Evolutionary conservation across 169 alveolate species (phyloP), one percentile per base, ranked within the genome.

Genomic region (Plasmodium gonderi): DNA sequence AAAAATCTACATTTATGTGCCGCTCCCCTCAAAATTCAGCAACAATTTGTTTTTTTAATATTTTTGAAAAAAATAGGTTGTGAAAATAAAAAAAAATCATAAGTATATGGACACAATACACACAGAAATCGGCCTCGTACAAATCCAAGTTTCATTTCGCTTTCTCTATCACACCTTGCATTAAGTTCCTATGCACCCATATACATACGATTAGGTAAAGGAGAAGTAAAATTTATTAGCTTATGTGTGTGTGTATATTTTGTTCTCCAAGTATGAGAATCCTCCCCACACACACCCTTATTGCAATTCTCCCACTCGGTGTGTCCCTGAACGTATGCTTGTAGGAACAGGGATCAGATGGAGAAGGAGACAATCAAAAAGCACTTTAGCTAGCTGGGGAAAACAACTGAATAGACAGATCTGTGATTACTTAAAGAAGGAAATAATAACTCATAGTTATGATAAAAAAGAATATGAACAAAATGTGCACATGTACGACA

Each of bases 361-460:
- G 82, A 83, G 67, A 72, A 51, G 54, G 42, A 31, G 65, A 36
- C 54, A 8, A 83, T 60, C 38, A 20, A 83, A 49, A 17, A 40
- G 31, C 42, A 49, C 12, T 14, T 64, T 36, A 47, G 42, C 20
- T n/a, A 33, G 47, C 17, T 31, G 38, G 38, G 75, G 60, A 29
- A 65, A 76, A 83, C 79, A 31, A 29, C 26, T 87, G 9, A 29
- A 40, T 68, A 51, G 82, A 75, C 45, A 77, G 17, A 87, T 75
- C 65, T 29, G 79, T 76, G 91, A 77, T 12, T 51, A 90, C 29
- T 38, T 67, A 76, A 79, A 65, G 29, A 38, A 90, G 6, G 85
- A 90, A 65, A 54, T 90, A 64, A 64, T 90, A 29, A 67, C 90
- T 23, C 94, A 90, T 79, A 78, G 76, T 40, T 90, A 90, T 79